Percentiles rank a stretch among this genome's conserved stretches.
phyloP scores from a whole-genome alignment of 2,329 filamentous ascomycete genomes.

The Paraconiothyrium sp. region DNA sequence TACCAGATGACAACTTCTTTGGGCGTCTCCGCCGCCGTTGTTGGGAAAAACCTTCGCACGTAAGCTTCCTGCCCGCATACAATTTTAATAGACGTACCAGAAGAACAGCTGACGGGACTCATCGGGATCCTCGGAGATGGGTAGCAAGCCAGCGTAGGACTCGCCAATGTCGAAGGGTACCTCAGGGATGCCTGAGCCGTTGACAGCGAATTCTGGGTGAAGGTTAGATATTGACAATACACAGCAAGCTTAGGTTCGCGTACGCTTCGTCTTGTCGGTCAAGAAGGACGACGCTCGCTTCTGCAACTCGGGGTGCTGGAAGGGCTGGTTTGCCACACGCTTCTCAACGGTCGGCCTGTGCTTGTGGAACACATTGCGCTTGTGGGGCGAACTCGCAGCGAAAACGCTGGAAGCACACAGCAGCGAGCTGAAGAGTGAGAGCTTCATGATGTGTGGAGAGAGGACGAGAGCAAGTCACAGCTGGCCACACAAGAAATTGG shows the following conservation, averaged over 20 bases:
- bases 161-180: constrained; percentile 74
- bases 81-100: constrained; percentile 45
- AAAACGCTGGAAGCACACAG: constrained; percentile 43
- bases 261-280: constrained; percentile 47
- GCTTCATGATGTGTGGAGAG: constrained; percentile 41
- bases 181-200: constrained; percentile 72
- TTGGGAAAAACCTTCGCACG: constrained; percentile 67
- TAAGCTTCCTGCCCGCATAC: background rate
- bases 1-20: constrained; percentile 70
- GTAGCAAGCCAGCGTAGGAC: constrained; percentile 70
- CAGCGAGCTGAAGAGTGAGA: constrained; percentile 37
- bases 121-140: constrained; percentile 61
- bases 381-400: constrained; percentile 38
- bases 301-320: constrained; percentile 44
- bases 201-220: constrained; percentile 67
- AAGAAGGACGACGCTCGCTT: constrained; percentile 45
- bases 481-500: constrained; percentile 3
- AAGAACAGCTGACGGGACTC: constrained; percentile 68
- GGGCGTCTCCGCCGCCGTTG: constrained; percentile 58
- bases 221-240: constrained; percentile 19
- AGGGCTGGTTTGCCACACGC: constrained; percentile 35
- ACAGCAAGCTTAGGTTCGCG: constrained; percentile 9
- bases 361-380: constrained; percentile 40
- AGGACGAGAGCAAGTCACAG: constrained; percentile 16
- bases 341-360: constrained; percentile 40